Conservation (phyloP, 1,284 basidiomycete species). For the Xerocomus nothofagi region DNA sequence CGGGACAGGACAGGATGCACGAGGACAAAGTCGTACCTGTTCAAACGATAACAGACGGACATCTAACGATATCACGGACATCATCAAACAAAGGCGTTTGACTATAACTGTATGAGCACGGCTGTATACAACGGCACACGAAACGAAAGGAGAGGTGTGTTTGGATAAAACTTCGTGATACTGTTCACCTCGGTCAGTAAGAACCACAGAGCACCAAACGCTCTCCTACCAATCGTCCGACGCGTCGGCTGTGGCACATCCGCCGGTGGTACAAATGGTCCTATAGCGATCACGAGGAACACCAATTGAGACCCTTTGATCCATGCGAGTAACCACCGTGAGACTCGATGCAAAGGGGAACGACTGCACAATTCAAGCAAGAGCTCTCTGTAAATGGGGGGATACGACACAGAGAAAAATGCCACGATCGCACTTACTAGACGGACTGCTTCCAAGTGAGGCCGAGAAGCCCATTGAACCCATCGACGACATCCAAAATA, state of each 20-base stretch:
- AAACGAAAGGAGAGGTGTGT: no score
- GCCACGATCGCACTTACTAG: conserved; percentile 42
- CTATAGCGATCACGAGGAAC: conserved; percentile 61
- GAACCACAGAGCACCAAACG: conserved; percentile 14
- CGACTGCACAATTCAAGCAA: conserved; percentile 37
- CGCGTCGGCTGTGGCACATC: conserved; percentile 67
- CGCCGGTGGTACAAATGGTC: conserved; percentile 59
- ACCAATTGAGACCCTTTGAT: conserved; percentile 58
- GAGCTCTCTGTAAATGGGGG: not conserved
- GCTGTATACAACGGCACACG: no score
- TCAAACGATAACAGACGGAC: conserved; percentile 55
- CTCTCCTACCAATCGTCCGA: conserved; percentile 56
- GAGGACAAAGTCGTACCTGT: conserved; percentile 43
- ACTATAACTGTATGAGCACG: conserved; percentile 36
- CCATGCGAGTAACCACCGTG: conserved; percentile 51
- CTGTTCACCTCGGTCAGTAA: conserved; percentile 37
- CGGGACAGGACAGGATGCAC: no score
- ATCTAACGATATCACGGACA: conserved; percentile 68
- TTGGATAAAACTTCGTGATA: no score
- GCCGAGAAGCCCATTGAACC: conserved; percentile 58
- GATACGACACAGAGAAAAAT: not conserved
- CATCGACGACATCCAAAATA: conserved; percentile 61
- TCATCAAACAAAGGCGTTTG: conserved; percentile 76
- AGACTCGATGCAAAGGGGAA: conserved; percentile 54
- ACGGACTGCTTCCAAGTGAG: conserved; percentile 61